Conservation (phyloP, 2,329 filamentous ascomycete species). For the Scolecobasidium constrictum region DNA sequence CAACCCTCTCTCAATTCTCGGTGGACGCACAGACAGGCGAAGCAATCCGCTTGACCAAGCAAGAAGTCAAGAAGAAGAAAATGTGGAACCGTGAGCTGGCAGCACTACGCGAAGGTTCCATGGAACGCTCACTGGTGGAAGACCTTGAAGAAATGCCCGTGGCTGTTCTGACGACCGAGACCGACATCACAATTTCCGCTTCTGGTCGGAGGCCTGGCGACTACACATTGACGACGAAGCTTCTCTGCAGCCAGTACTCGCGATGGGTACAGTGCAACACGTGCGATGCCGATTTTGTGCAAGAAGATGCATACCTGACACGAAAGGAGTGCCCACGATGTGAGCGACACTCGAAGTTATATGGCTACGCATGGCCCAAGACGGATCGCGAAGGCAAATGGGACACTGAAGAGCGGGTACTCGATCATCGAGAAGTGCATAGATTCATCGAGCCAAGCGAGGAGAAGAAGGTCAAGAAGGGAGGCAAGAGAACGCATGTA, state of each 20-base stretch:
- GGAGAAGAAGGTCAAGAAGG: neutral
- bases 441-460: neutral
- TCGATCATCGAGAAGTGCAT: constrained; percentile 50
- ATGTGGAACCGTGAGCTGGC: neutral
- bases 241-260: constrained; percentile 68
- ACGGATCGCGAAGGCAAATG: constrained; percentile 67
- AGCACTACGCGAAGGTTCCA: neutral
- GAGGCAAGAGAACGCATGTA: neutral
- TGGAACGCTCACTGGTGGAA: neutral
- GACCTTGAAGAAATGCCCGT: neutral
- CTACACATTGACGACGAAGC: constrained; percentile 68
- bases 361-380: constrained; percentile 93
- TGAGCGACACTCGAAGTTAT: constrained; percentile 90
- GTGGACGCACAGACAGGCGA: neutral
- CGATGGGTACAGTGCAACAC: constrained; percentile 82
- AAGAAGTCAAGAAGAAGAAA: neutral
- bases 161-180: constrained; percentile 5
- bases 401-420: constrained; percentile 57
- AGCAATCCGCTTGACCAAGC: neutral
- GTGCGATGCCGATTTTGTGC: constrained; percentile 74
- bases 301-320: constrained; percentile 79
- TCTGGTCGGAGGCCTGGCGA: constrained; percentile 28
- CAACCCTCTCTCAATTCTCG: neutral
- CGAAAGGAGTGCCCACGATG: constrained; percentile 80
- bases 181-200: constrained; percentile 1